phyloP scores from a whole-genome alignment of 2,329 filamentous ascomycete species.

The Fusarium avenaceum region DNA sequence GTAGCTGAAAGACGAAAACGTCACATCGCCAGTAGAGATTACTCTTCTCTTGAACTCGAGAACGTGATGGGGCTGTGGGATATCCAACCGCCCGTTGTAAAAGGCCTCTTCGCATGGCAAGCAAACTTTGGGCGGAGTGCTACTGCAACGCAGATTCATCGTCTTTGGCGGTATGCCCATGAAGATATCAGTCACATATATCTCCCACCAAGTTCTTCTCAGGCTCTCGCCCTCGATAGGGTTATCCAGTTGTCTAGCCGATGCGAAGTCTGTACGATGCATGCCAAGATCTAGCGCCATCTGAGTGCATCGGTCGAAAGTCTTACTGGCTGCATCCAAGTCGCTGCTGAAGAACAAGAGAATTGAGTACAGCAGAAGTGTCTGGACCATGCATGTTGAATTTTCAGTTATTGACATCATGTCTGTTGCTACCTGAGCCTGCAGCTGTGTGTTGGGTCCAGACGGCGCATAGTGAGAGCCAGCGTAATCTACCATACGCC shows the following conservation, averaged over 20 bases:
- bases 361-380: conserved; percentile 32
- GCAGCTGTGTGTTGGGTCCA: conserved; percentile 23
- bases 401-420: conserved; percentile 19
- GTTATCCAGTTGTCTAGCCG: conserved; percentile 18
- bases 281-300: conserved; percentile 42
- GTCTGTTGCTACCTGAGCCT: conserved; percentile 16
- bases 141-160: conserved; percentile 32
- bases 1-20: conserved; percentile 44
- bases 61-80: conserved; percentile 29
- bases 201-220: conserved; percentile 46
- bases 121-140: conserved; percentile 26
- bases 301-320: conserved; percentile 21
- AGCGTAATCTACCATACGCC: conserved; percentile 40
- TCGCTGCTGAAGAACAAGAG: conserved; percentile 23
- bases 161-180: conserved; percentile 37
- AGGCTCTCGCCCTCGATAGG: conserved; percentile 42
- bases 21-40: conserved; percentile 22
- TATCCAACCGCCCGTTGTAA: conserved; percentile 17
- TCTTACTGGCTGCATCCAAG: conserved; percentile 13
- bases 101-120: conserved; percentile 41
- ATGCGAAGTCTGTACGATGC: conserved; percentile 32
- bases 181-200: conserved; percentile 41
- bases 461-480: conserved; percentile 37
- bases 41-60: conserved; percentile 38
- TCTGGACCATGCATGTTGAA: conserved; percentile 31